Evolutionary conservation across 2,329 filamentous ascomycete species (phyloP), one percentile per base, ranked within the genome.

Genomic region (Colletotrichum filicis): DNA sequence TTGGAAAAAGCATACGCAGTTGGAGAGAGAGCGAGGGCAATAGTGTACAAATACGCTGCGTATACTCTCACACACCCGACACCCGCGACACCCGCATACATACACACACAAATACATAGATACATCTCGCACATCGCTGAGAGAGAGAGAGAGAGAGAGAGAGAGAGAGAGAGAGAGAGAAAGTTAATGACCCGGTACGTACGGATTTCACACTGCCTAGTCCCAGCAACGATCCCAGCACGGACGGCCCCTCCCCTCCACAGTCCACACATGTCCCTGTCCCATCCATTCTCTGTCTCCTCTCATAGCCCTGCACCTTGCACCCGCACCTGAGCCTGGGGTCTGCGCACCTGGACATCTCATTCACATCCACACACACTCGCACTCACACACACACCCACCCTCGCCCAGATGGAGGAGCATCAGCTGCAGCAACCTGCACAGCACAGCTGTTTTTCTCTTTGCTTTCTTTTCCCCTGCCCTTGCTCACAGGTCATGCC

Each of bases 211-310:
- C 12, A 64, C 49, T 64, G 61, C 22, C 22, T 35, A 28, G 58
- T 60, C 62, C 62, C 56, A 66, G 68, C 68, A 66, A 37, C 68
- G 32, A 58, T 60, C 63, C 64, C 49, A 71, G 69, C 69, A 68
- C 65, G 69, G 58, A 59, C 69, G 58, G 65, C 56, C 63, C 62
- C 68, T 60, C 58, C 58, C 57, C 56, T 68, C n/a, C 65, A 37
- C 30, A 61, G 30, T 19, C 65, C 65, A 68, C 46, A 61, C 42
- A 30, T 60, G 64, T 30, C 49, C 53, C 53, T 35, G 55, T 59
- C 26, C 30, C 32, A 49, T 28, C 42, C 65, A 35, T 16, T 37
- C 22, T 32, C 11, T 55, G 22, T 28, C 46, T 55, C 49, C 58
- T 35, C n/a, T n/a, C 49, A 5, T 28, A 24, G 8, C 24, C 42